These are phyloP conservation scores for Acacia acuminata DNA, from an alignment of 306 rosid species.

Conservation along the genomic window DNA sequence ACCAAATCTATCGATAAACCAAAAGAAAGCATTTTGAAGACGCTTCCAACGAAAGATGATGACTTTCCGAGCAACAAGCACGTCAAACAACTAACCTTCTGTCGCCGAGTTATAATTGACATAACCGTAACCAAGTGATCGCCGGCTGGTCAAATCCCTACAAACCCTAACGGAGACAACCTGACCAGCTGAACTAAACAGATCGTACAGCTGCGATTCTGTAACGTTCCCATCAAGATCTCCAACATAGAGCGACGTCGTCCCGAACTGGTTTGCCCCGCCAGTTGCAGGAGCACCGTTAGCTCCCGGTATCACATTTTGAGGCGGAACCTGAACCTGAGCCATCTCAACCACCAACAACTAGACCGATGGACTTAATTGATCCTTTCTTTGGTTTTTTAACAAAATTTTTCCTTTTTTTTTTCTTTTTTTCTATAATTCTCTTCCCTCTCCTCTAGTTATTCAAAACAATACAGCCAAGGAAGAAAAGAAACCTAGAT, in stretches of 20 bases:
- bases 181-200: conserved; percentile 90
- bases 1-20: background rate
- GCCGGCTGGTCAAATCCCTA: conserved; percentile 79
- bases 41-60: background rate
- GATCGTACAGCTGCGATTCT: conserved; percentile 91
- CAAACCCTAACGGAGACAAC: conserved; percentile 97
- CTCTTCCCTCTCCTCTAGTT: conserved; percentile 98
- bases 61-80: background rate
- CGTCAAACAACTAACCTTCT: conserved; percentile 64
- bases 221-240: conserved; percentile 86
- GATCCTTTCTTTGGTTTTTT: background rate
- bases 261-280: conserved; percentile 68
- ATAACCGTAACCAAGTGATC: conserved; percentile 97
- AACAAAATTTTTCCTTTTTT: background rate
- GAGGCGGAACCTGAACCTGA: conserved; percentile 66
- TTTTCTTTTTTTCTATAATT: background rate
- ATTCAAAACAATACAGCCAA: conserved; percentile 49
- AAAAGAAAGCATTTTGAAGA: background rate
- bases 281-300: conserved; percentile 46
- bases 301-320: conserved; percentile 64
- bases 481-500: background rate
- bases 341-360: conserved; percentile 59
- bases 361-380: background rate
- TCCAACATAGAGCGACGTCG: conserved; percentile 93
- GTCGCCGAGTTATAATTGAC: conserved; percentile 80